Evolutionary conservation across 2,329 filamentous ascomycete genomes (phyloP).

Genomic region (Talaromyces sp.): DNA sequence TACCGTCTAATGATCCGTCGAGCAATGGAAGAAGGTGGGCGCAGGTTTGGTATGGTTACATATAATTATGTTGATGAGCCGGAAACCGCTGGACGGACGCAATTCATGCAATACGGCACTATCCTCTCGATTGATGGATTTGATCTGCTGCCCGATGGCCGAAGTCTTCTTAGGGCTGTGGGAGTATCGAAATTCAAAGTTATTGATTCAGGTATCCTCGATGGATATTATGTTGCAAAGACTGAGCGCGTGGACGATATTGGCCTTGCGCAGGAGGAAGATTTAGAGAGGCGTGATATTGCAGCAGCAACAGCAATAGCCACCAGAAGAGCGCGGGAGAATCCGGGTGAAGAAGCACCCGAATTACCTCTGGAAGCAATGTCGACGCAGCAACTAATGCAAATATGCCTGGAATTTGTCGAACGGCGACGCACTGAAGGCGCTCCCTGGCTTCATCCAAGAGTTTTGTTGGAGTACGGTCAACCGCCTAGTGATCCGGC

Average conservation of each 20-base stretch:
- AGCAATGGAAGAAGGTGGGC: slow-evolving; percentile 61
- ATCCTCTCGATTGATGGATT: slow-evolving; percentile 69
- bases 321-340: neutral
- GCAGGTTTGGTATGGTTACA: slow-evolving; percentile 80
- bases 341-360: neutral
- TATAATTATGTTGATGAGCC: slow-evolving; percentile 53
- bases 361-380: slow-evolving; percentile 39
- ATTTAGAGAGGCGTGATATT: slow-evolving; percentile 65
- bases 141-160: slow-evolving; percentile 70
- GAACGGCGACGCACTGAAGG: slow-evolving; percentile 61
- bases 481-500: slow-evolving; percentile 70
- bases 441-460: slow-evolving; percentile 67
- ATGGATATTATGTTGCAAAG: slow-evolving; percentile 73
- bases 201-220: slow-evolving; percentile 53
- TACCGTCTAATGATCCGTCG: slow-evolving; percentile 86
- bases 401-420: slow-evolving; percentile 62
- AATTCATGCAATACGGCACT: slow-evolving; percentile 71
- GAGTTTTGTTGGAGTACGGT: slow-evolving; percentile 69
- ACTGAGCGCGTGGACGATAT: slow-evolving; percentile 76
- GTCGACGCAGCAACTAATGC: slow-evolving; percentile 66
- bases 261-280: slow-evolving; percentile 73
- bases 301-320: slow-evolving; percentile 14
- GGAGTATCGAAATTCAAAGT: slow-evolving; percentile 75
- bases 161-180: slow-evolving; percentile 71
- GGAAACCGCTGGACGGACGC: slow-evolving; percentile 46